Evolutionary conservation across 129 eudicot genomes (phyloP).

Genomic region (Erigeron canadensis): DNA sequence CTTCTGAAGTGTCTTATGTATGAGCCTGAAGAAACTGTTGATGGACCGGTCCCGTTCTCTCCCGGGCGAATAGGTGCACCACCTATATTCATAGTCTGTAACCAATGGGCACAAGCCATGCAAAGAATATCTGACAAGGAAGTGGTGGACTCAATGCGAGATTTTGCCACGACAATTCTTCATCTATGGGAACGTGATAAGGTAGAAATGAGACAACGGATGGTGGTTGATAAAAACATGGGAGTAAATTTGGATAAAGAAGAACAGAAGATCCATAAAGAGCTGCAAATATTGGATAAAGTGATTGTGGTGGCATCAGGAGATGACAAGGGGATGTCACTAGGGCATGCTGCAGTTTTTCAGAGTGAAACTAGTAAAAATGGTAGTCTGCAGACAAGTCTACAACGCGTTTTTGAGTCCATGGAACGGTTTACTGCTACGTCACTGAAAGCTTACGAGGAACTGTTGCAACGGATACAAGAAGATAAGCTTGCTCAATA

Average conservation of each 20-base stretch:
- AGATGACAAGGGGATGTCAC: constrained; percentile 29
- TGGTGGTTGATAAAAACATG: constrained; percentile 44
- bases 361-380: constrained; percentile 87
- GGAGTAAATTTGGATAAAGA: constrained; percentile 80
- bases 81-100: constrained; percentile 60
- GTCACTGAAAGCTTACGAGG: constrained; percentile 77
- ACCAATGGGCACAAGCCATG: constrained; percentile 90
- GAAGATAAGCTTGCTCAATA: constrained; percentile 59
- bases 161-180: constrained; percentile 62
- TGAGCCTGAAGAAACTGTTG: constrained; percentile 86
- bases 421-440: constrained; percentile 64
- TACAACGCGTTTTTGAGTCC: constrained; percentile 74
- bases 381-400: constrained; percentile 65
- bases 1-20: constrained; percentile 71
- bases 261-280: constrained; percentile 76
- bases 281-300: constrained; percentile 74
- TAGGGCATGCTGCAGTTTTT: constrained; percentile 60
- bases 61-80: constrained; percentile 97
- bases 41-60: constrained; percentile 83
- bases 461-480: constrained; percentile 65
- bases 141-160: constrained; percentile 71
- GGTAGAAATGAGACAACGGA: constrained; percentile 62
- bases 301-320: constrained; percentile 55
- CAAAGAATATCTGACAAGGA: constrained; percentile 78
- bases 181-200: constrained; percentile 85